Conservation (phyloP, 192 early-diverging fungal genomes). For the Spinellus fusiger region DNA sequence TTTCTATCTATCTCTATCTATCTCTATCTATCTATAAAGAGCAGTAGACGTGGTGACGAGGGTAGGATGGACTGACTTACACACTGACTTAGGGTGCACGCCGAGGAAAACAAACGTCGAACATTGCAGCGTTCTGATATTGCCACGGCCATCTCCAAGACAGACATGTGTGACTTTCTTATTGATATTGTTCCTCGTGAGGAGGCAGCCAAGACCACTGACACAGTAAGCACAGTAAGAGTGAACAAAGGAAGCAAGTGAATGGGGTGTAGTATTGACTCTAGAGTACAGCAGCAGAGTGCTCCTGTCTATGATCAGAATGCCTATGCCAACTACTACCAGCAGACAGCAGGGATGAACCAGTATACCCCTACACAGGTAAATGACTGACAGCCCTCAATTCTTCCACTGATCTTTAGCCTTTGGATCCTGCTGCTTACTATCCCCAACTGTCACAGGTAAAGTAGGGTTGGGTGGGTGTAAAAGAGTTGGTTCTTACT, state of each 20-base stretch:
- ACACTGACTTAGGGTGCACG: slow-evolving; percentile 60
- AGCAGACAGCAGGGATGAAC: slow-evolving; percentile 11
- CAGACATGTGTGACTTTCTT: slow-evolving; percentile 96
- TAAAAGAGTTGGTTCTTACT: background rate
- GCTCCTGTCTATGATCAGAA: slow-evolving; percentile 26
- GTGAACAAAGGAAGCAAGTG: background rate
- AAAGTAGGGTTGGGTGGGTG: background rate
- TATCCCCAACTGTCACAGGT: slow-evolving; percentile 32
- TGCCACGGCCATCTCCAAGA: slow-evolving; percentile 78
- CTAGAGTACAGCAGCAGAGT: slow-evolving; percentile 2
- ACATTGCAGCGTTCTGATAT: slow-evolving; percentile 92
- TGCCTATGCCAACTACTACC: slow-evolving; percentile 21
- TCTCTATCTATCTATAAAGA: too few relatives aligned
- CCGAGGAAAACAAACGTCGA: slow-evolving; percentile 95
- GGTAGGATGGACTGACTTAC: background rate
- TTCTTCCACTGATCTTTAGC: background rate
- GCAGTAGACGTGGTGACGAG: background rate
- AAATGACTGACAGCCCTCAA: background rate
- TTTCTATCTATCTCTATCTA: background rate
- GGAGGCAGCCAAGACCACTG: slow-evolving; percentile 37
- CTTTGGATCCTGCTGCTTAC: slow-evolving; percentile 29
- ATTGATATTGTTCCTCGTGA: slow-evolving; percentile 97
- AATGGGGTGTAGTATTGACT: background rate
- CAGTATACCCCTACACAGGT: slow-evolving; percentile 17
- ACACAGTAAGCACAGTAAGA: background rate